Evolutionary conservation across 2,329 filamentous ascomycete species (phyloP).

Genomic region (Sordariomycetes sp.): DNA sequence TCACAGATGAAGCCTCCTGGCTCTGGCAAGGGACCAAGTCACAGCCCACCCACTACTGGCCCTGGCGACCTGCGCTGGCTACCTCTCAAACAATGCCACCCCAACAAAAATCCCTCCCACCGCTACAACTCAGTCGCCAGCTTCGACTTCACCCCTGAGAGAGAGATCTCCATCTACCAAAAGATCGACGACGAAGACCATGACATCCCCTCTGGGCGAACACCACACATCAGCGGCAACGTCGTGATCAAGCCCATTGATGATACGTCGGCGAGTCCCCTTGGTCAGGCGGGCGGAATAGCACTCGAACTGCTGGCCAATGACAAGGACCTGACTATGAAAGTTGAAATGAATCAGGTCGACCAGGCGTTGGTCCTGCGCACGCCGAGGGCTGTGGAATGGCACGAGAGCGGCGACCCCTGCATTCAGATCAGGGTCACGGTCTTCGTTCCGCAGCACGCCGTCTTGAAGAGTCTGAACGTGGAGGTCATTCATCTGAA

Average conservation of each 20-base stretch:
- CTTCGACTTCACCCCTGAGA: conserved; percentile 23
- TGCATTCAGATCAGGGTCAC: conserved; percentile 40
- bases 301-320: conserved; percentile 36
- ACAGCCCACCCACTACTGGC: too few relatives aligned
- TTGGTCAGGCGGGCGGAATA: conserved; percentile 27
- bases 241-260: conserved; percentile 34
- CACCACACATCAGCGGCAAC: conserved; percentile 32
- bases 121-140: conserved; percentile 8
- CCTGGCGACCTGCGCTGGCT: too few relatives aligned
- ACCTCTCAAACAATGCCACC: conserved; percentile 14
- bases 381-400: conserved; percentile 25
- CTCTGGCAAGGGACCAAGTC: too few relatives aligned
- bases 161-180: conserved; percentile 30
- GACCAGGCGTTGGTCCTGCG: conserved; percentile 28
- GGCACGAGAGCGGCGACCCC: conserved; percentile 18
- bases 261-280: too few relatives aligned
- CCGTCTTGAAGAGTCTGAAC: conserved; percentile 24
- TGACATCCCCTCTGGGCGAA: conserved; percentile 2
- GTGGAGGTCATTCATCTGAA: conserved; percentile 28
- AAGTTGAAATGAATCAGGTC: conserved; percentile 19
- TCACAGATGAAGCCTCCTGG: too few relatives aligned
- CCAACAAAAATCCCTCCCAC: too few relatives aligned
- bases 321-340: conserved; percentile 27
- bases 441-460: conserved; percentile 32
- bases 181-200: conserved; percentile 12